A percentile compares a stretch with the other conserved stretches of the same genome.
These are phyloP conservation scores for Rhizophora apiculata DNA, from an alignment of 345 rosid species.

Conservation along the genomic window DNA sequence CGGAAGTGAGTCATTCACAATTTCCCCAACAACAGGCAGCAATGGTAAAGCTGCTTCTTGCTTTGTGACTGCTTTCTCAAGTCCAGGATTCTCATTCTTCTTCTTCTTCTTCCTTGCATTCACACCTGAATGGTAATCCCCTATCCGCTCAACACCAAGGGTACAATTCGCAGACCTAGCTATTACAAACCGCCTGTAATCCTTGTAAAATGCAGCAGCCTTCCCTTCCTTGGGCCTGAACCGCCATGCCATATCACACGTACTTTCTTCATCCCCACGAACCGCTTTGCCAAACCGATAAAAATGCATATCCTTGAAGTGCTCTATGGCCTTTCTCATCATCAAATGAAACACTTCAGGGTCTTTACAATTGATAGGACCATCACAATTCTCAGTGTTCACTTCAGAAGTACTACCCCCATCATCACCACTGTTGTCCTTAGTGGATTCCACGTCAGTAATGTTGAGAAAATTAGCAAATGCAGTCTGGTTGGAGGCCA, in stretches of 20 bases:
- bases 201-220: slow-evolving; percentile 81
- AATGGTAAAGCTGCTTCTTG: slow-evolving; percentile 26
- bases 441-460: slow-evolving; percentile 49
- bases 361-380: slow-evolving; percentile 76
- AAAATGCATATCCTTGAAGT: slow-evolving; percentile 81
- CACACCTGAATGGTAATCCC: slow-evolving; percentile 89
- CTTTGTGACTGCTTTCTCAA: slow-evolving; percentile 43
- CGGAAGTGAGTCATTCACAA: slow-evolving; percentile 75
- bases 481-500: slow-evolving; percentile 65
- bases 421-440: neutral
- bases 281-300: slow-evolving; percentile 85
- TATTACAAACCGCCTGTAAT: slow-evolving; percentile 74
- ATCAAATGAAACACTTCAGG: slow-evolving; percentile 79
- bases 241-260: slow-evolving; percentile 96
- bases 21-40: slow-evolving; percentile 73
- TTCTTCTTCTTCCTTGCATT: slow-evolving; percentile 85
- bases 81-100: slow-evolving; percentile 68
- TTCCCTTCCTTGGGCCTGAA: slow-evolving; percentile 94
- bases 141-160: slow-evolving; percentile 50
- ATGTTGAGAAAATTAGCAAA: slow-evolving; percentile 57
- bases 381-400: slow-evolving; percentile 37
- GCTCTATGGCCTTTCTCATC: slow-evolving; percentile 81
- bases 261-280: slow-evolving; percentile 45
- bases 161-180: slow-evolving; percentile 65
- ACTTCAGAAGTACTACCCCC: slow-evolving; percentile 3